Conservation (phyloP, 177 flowering plant genomes). For the Tripterygium wilfordii region DNA sequence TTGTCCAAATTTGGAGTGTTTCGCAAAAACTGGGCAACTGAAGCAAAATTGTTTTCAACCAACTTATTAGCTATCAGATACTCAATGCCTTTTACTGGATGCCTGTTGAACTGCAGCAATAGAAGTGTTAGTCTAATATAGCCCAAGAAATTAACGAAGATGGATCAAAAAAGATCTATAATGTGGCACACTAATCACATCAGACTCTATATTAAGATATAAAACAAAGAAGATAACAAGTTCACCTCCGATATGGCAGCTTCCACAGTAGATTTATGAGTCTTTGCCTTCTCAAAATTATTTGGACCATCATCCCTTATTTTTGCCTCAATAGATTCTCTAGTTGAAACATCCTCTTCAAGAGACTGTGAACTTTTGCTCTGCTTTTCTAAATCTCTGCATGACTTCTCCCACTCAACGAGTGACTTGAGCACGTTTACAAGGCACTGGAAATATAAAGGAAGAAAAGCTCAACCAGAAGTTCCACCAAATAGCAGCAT, state of each 20-base stretch:
- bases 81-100: conserved; percentile 78
- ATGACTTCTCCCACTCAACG: conserved; percentile 83
- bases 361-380: conserved; percentile 22
- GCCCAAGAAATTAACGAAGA: no score
- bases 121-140: not conserved
- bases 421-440: conserved; percentile 87
- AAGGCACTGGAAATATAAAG: conserved; percentile 56
- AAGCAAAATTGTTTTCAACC: conserved; percentile 75
- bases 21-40: conserved; percentile 86
- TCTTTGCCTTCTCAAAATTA: conserved; percentile 89
- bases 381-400: conserved; percentile 37
- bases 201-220: no score
- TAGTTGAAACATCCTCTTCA: conserved; percentile 34
- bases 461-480: conserved; percentile 5
- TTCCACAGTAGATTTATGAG: conserved; percentile 94
- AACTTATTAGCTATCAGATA: conserved; percentile 68
- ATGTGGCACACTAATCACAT: no score
- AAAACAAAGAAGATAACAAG: no score
- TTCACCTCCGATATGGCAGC: conserved; percentile 89
- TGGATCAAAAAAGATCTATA: no score
- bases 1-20: conserved; percentile 77
- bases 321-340: conserved; percentile 40
- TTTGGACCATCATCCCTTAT: conserved; percentile 49
- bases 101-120: conserved; percentile 76
- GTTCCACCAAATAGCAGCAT: not conserved